Base-by-base conservation (phyloP, 1,284 basidiomycete species). In the Termitomyces sp. region DNA sequence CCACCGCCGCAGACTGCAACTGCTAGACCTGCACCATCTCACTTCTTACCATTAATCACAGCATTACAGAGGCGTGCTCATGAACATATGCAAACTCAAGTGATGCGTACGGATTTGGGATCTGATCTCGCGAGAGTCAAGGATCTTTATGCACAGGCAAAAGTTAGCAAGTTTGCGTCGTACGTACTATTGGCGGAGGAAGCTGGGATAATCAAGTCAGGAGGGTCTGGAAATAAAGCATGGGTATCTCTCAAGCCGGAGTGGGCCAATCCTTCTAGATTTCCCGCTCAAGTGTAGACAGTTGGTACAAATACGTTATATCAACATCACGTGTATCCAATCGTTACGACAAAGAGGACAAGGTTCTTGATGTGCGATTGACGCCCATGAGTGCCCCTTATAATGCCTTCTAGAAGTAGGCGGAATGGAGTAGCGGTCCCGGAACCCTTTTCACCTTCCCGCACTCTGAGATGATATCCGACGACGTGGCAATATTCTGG, bases 401-500 rank as follows among this genome's bases (percentile, higher is more conserved):
- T 48, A 38, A 38, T 38, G 17, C n/a, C 34, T 49, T 36, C 15
- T n/a, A 12, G 13, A 26, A 17, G n/a, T 10, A 38, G n/a, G n/a
- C 13, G n/a, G 24, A 7, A 49, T 38, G 34, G 24, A n/a, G 34
- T 13, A n/a, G 34, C 17, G 34, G 21, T 28, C 24, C 24, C n/a
- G 15, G 45, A 24, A 21, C 24, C 9, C 34, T 48, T 38, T 24
- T 15, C 9, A 26, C 34, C 6, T 28, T 38, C n/a, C 7, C 9
- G 33, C n/a, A 38, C 45, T 4, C 28, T 24, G 43, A 47, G 31
- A 61, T 61, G 58, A 31, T 58, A 19, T 24, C 45, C 24, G 60
- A 59, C 39, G 50, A 59, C 24, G 65, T 70, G 36, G 66, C 64
- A 12, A 64, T 70, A 24, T 71, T 70, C 52, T 70, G 68, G 70